Percentiles rank a stretch among this genome's conserved stretches.
Evolutionary conservation across 2,329 filamentous ascomycete genomes (phyloP).

Genomic region (Monilinia aucupariae): DNA sequence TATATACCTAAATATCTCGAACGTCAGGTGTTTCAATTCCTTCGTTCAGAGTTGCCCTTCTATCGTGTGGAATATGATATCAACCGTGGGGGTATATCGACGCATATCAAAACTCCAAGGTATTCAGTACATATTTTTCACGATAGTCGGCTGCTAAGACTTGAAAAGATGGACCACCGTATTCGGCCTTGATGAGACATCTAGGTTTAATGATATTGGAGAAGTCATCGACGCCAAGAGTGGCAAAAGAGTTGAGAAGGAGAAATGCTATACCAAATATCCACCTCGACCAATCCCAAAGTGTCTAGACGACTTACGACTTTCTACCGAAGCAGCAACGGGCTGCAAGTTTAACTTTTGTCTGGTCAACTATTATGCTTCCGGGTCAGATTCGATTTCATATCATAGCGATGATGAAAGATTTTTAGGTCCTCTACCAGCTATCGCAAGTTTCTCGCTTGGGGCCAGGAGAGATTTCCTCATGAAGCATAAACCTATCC

Average conservation of each 20-base stretch:
- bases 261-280: conserved; percentile 51
- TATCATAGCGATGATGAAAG: conserved; percentile 78
- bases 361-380: conserved; percentile 79
- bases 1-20: conserved; percentile 57
- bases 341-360: conserved; percentile 70
- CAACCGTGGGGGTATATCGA: conserved; percentile 57
- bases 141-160: conserved; percentile 33
- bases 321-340: conserved; percentile 59
- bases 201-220: conserved; percentile 47
- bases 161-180: conserved; percentile 57
- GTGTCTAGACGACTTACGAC: conserved; percentile 60
- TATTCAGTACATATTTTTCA: conserved; percentile 21
- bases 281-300: conserved; percentile 64
- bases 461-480: conserved; percentile 70
- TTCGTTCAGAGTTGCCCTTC: conserved; percentile 67
- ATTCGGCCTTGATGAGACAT: conserved; percentile 57
- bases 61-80: conserved; percentile 71
- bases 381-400: conserved; percentile 68
- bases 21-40: conserved; percentile 61
- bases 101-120: conserved; percentile 53
- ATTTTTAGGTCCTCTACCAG: conserved; percentile 64
- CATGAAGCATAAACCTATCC: conserved; percentile 68
- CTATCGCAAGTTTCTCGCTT: conserved; percentile 69
- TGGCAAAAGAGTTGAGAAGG: conserved; percentile 39
- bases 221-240: conserved; percentile 43